phyloP scores from a whole-genome alignment of 495 filamentous ascomycete genomes.

The Annulohypoxylon maeteangense region DNA sequence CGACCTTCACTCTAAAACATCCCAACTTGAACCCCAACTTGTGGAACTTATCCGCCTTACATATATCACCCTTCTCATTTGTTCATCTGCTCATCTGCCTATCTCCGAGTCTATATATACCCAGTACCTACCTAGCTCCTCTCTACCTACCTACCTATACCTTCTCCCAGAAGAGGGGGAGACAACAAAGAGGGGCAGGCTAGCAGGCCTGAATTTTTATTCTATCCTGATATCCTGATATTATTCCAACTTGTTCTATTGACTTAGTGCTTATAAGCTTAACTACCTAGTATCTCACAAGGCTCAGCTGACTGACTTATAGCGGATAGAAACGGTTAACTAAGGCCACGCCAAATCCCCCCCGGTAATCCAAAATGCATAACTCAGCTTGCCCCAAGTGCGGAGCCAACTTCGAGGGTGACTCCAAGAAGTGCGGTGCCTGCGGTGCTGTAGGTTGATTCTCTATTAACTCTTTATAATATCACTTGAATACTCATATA shows the following conservation, averaged over 20 bases:
- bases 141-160: background rate
- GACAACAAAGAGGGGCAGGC: background rate
- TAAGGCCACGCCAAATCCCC: background rate
- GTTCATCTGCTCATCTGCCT: background rate
- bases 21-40: constrained; percentile 11
- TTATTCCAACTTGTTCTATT: background rate
- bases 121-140: background rate
- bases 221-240: too few relatives aligned
- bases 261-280: constrained; percentile 10
- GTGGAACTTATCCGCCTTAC: constrained; percentile 9
- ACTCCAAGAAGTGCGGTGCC: constrained; percentile 56
- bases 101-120: background rate
- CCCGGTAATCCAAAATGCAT: constrained; percentile 52
- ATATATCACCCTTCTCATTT: background rate
- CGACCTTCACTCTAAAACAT: background rate
- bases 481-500: background rate
- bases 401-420: constrained; percentile 52
- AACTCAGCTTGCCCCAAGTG: constrained; percentile 61
- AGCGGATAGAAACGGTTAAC: background rate
- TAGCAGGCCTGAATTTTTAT: background rate
- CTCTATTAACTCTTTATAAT: background rate
- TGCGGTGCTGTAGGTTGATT: constrained; percentile 60
- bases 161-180: background rate
- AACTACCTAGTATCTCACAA: too few relatives aligned
- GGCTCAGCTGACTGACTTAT: constrained; percentile 3